Conservation (phyloP, 495 filamentous ascomycete species). For the Neurospora intermedia region DNA sequence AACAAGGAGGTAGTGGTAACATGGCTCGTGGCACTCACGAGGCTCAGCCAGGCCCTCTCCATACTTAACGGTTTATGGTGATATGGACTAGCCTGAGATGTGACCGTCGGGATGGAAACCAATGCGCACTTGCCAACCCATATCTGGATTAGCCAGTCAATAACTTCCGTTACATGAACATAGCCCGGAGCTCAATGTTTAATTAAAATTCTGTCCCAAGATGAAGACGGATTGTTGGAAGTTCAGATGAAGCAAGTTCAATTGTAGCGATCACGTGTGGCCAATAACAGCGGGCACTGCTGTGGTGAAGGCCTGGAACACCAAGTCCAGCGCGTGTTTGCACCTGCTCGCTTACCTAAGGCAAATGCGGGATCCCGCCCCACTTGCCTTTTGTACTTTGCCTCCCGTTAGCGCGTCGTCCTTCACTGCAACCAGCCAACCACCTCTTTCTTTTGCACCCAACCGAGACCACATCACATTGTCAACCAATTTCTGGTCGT, state of each 20-base stretch:
- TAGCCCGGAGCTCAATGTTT: neutral
- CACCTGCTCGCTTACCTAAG: neutral
- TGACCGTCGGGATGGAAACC: neutral
- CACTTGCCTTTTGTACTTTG: neutral
- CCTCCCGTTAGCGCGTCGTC: constrained; percentile 10
- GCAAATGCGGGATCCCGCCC: neutral
- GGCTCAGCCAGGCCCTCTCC: neutral
- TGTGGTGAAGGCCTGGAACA: neutral
- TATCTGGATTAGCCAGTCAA: neutral
- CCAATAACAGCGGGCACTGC: neutral
- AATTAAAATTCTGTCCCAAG: neutral
- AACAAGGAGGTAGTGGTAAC: neutral
- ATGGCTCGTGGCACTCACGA: neutral
- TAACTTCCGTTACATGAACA: neutral
- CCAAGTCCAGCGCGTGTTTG: neutral
- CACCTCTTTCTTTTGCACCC: neutral
- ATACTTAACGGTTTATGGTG: neutral
- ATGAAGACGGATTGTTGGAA: neutral
- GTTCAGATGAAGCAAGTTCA: neutral
- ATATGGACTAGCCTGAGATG: neutral
- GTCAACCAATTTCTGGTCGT: neutral
- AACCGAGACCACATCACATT: neutral
- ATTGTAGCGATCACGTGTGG: neutral
- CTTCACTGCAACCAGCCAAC: neutral
- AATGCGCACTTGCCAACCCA: neutral